Conservation (phyloP, 2,329 filamentous ascomycete species). For the Colletotrichum limetticola region DNA sequence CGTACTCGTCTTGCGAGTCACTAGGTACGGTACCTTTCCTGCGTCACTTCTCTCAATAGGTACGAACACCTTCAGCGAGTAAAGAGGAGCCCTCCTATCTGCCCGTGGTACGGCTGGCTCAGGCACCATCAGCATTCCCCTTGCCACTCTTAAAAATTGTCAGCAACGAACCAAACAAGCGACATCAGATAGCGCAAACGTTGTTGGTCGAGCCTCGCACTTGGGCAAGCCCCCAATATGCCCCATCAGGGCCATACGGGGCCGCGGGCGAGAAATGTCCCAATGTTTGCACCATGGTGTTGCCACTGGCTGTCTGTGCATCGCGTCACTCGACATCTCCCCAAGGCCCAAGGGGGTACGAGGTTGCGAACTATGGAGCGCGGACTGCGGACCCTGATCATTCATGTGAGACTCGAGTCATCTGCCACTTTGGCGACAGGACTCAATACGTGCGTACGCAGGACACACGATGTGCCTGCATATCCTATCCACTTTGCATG, state of each 20-base stretch:
- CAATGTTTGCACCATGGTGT: slow-evolving; percentile 21
- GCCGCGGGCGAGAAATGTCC: background rate
- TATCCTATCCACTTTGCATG: background rate
- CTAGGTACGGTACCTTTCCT: background rate
- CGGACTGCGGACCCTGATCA: background rate
- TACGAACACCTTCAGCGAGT: too few species aligned
- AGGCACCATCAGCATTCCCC: background rate
- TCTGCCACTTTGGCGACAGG: background rate
- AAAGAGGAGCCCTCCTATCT: background rate
- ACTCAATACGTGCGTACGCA: slow-evolving; percentile 9
- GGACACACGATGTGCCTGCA: background rate
- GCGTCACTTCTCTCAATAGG: too few species aligned
- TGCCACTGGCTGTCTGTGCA: slow-evolving; percentile 20
- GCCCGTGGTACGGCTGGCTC: background rate
- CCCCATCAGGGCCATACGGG: background rate
- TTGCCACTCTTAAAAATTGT: background rate
- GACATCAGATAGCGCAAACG: background rate
- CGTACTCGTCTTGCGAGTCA: background rate
- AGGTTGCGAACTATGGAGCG: background rate
- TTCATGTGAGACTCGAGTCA: slow-evolving; percentile 7
- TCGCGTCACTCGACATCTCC: background rate
- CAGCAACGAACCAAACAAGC: background rate
- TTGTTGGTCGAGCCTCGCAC: background rate
- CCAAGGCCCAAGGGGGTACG: too few species aligned
- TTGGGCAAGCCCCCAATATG: background rate